Base-by-base conservation (phyloP, 169 alveolate genomes). In the Eimeria mitis region DNA sequence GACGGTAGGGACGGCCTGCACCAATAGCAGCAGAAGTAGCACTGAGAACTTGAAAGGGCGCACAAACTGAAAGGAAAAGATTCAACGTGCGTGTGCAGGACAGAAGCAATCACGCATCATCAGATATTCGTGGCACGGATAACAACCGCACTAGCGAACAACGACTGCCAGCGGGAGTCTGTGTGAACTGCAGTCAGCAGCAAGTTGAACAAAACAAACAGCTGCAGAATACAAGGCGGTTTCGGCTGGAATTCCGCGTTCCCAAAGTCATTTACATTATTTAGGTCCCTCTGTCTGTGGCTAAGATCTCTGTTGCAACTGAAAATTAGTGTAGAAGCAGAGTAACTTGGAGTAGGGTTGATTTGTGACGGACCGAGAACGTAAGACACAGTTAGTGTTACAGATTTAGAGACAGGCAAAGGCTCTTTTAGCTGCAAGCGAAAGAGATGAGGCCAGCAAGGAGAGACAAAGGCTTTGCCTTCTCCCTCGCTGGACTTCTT, bases 1-100 rank as follows among this genome's bases (percentile, higher is more conserved):
- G 95, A 11, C 91, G 95, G 85, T 91, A 91, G 13, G 95, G 89
- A 40, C 95, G 95, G 19, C 95, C 95, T 91, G 91, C 75, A 59
- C 25, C 61, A 28, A 78, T 7, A 89, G 89, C 54, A 34, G 68
- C 37, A 47, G 75, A 37, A 63, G 54, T 40, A 54, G 11, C 73
- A 31, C 37, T 9, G n/a, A 34, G 47, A 73, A 73, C 47, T 68
- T 68, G 47, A 34, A 31, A 68, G 8, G 40, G 75, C 28, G 28
- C 5, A 14, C 7, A 23, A 13, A 59, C 68, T 23, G 28, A 63
- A 73, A 34, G 4, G 56, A 4, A 49, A 49, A 49, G 56, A 49
- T 49, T 49, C 4, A 9, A 9, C 56, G 9, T 49, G 56, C 9
- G 4, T 49, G 56, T 9, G 9, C 56, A 49, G 9, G 9, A 9